Percentiles rank a stretch among this genome's conserved stretches.
Conservation (phyloP, 192 early-diverging fungal genomes). For the Coemansia sp. region DNA sequence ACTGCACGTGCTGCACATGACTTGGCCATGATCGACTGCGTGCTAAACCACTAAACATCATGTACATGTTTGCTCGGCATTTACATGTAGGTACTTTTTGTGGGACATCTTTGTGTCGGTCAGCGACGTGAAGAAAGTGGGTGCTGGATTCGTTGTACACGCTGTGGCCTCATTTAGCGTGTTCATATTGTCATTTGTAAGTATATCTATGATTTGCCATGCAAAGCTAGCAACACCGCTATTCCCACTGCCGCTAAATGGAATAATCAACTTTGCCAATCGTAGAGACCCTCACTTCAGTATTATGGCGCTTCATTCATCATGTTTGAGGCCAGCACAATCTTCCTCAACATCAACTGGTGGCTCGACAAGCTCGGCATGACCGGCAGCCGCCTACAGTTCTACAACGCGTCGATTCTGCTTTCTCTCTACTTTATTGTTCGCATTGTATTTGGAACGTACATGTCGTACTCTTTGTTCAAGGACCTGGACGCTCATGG, state of each 20-base stretch:
- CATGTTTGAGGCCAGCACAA: conserved; percentile 88
- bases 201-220: conserved; percentile 27
- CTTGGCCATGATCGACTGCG: neutral
- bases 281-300: conserved; percentile 76
- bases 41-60: neutral
- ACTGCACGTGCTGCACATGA: conserved; percentile 1
- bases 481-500: conserved; percentile 41
- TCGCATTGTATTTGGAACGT: conserved; percentile 75
- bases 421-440: conserved; percentile 71
- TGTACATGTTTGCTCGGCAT: neutral
- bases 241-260: too few relatives aligned
- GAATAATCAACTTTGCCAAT: too few relatives aligned
- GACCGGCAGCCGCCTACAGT: conserved; percentile 75
- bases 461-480: conserved; percentile 66
- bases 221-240: too few relatives aligned
- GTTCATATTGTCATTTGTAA: conserved; percentile 63
- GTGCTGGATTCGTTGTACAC: conserved; percentile 81
- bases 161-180: conserved; percentile 75
- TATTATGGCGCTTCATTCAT: conserved; percentile 87
- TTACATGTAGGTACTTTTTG: conserved; percentile 74
- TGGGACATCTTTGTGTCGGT: conserved; percentile 82
- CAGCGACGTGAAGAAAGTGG: conserved; percentile 65
- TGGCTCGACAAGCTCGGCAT: conserved; percentile 82
- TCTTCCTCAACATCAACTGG: conserved; percentile 92
- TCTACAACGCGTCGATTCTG: conserved; percentile 81